phyloP scores from a whole-genome alignment of 2,329 filamentous ascomycete genomes.

The Plectosphaerella cucumerina region DNA sequence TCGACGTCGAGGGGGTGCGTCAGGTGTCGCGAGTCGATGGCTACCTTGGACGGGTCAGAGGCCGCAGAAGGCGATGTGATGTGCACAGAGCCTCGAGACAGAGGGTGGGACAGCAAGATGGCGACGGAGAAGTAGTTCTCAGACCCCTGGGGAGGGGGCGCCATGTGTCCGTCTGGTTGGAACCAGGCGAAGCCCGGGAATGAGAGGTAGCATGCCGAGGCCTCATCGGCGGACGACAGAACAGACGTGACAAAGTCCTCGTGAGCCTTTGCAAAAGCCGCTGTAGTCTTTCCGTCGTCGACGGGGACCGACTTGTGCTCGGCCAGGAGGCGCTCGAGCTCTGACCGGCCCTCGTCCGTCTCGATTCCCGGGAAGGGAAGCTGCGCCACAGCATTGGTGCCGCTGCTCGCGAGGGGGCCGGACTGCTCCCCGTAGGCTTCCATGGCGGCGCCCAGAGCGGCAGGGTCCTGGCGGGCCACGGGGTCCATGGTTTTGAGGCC shows the following conservation, averaged over 20 bases:
- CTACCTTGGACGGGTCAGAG: constrained; percentile 14
- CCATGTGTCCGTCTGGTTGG: constrained; percentile 9
- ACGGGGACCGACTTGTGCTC: constrained; percentile 1
- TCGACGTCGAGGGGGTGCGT: constrained; percentile 53
- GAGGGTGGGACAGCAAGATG: constrained; percentile 57
- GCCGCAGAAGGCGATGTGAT: constrained; percentile 36
- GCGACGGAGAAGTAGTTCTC: constrained; percentile 49
- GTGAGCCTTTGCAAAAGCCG: constrained; percentile 6
- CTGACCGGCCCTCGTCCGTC: constrained; percentile 21
- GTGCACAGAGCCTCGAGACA: constrained; percentile 56
- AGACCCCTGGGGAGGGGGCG: constrained; percentile 8
- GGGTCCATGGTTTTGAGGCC: constrained; percentile 16
- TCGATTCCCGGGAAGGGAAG: constrained; percentile 15
- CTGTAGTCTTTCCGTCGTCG: constrained; percentile 4
- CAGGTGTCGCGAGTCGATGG: constrained; percentile 50
- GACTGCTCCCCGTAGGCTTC: constrained; percentile 14
- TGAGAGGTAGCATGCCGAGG: constrained; percentile 12
- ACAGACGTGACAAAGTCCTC: constrained; percentile 10
- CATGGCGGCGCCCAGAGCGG: constrained; percentile 14
- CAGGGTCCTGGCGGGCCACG: constrained; percentile 14
- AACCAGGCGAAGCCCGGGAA: constrained; percentile 13
- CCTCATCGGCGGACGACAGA: constrained; percentile 9
- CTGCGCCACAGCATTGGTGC: constrained; percentile 13
- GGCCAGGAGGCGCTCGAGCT: constrained; percentile 24
- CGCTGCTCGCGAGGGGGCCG: constrained; percentile 16